A percentile compares a stretch with the other conserved stretches of the same genome.
Evolutionary conservation across 768 basidiomycete genomes (phyloP).

Genomic region (Calocybe gangraenosa): DNA sequence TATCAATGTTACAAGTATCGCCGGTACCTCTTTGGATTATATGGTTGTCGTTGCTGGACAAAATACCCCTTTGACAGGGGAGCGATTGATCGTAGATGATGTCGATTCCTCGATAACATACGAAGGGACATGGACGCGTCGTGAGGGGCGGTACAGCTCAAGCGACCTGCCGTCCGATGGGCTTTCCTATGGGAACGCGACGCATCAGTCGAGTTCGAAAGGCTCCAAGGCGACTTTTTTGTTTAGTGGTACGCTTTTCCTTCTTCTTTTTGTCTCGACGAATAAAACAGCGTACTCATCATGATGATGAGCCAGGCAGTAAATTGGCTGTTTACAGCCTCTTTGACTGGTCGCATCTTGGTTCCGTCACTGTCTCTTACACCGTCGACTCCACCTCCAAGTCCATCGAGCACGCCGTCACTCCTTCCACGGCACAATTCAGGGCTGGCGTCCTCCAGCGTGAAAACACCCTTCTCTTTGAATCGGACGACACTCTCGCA

Average conservation of each 20-base stretch:
- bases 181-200: conserved; percentile 23
- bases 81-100: conserved; percentile 20
- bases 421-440: conserved; percentile 16
- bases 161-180: conserved; percentile 15
- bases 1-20: conserved; percentile 15
- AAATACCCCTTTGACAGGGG: conserved; percentile 17
- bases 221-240: conserved; percentile 21
- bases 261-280: no score
- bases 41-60: conserved; percentile 16
- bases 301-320: conserved; percentile 14
- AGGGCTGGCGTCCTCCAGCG: conserved; percentile 18
- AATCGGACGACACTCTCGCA: conserved; percentile 16
- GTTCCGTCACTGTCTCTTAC: conserved; percentile 18
- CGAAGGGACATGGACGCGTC: conserved; percentile 15
- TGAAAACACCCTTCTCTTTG: conserved; percentile 20
- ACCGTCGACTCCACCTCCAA: conserved; percentile 19
- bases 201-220: conserved; percentile 15
- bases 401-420: conserved; percentile 17
- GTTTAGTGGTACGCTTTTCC: conserved; percentile 28
- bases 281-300: no score
- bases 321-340: conserved; percentile 22
- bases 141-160: conserved; percentile 13
- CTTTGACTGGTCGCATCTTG: conserved; percentile 19
- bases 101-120: conserved; percentile 16
- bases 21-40: conserved; percentile 20